Conservation (phyloP, 148 eudicot genomes). For the Persicaria tinctoria region DNA sequence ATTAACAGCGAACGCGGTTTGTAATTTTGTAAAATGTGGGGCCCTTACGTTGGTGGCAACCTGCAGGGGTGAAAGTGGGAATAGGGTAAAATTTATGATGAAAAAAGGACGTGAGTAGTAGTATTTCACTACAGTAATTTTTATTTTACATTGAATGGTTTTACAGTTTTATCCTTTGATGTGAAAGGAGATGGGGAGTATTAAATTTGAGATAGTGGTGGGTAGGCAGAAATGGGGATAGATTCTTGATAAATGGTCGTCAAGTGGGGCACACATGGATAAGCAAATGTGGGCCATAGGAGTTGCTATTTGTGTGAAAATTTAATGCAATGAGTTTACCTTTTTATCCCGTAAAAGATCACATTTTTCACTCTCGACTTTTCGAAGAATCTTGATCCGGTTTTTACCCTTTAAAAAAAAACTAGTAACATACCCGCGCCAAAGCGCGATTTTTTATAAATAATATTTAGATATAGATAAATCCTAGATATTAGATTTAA, state of each 20-base stretch:
- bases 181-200: background rate
- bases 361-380: too few species aligned
- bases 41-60: background rate
- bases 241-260: background rate
- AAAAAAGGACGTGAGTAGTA: background rate
- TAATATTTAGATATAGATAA: too few species aligned
- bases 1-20: background rate
- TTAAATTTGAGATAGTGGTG: background rate
- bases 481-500: too few species aligned
- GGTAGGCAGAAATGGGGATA: background rate
- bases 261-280: background rate
- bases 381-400: too few species aligned
- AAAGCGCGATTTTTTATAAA: too few species aligned
- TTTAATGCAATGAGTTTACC: too few species aligned
- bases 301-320: background rate
- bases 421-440: too few species aligned
- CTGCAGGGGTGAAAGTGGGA: background rate
- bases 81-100: background rate
- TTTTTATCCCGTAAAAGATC: too few species aligned
- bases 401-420: too few species aligned
- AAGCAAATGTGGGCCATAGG: background rate
- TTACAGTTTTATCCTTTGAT: background rate
- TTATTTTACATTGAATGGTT: background rate
- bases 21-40: conserved; percentile 11
- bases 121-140: background rate